These are phyloP conservation scores for Melanopsichium pennsylvanicum DNA, from an alignment of 1,284 basidiomycete genomes.

Conservation along the genomic window DNA sequence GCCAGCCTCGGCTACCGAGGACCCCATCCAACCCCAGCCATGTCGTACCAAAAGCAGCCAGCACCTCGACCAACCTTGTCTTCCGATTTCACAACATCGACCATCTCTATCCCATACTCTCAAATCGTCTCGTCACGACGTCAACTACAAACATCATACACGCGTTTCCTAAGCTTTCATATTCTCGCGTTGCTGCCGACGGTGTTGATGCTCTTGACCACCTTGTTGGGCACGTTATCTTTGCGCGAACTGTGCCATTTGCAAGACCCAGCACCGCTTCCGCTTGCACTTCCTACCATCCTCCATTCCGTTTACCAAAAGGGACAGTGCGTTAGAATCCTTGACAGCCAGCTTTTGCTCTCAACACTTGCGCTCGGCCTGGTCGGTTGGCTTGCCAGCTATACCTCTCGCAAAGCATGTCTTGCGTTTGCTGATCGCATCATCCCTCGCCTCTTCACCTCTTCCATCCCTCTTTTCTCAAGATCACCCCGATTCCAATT, in stretches of 20 bases:
- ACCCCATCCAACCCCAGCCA: conserved; percentile 5
- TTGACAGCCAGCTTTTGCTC: conserved; percentile 28
- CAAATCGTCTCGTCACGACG: conserved; percentile 10
- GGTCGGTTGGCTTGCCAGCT: conserved; percentile 39
- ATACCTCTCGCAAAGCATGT: conserved; percentile 37
- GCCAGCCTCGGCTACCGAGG: no score
- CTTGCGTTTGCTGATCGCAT: conserved; percentile 34
- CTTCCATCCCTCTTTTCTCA: conserved; percentile 16
- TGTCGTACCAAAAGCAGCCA: background rate
- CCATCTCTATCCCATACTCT: conserved; percentile 19
- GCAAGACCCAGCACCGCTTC: conserved; percentile 1
- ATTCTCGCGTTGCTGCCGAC: conserved; percentile 25
- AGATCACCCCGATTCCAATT: conserved; percentile 25
- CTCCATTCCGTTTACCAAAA: conserved; percentile 22
- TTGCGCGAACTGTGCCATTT: conserved; percentile 35
- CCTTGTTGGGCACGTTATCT: conserved; percentile 16
- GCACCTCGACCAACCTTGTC: background rate
- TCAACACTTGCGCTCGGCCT: conserved; percentile 30
- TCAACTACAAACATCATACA: conserved; percentile 23
- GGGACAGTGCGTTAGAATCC: conserved; percentile 29
- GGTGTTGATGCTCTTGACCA: conserved; percentile 8
- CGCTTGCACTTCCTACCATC: background rate
- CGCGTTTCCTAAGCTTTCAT: conserved; percentile 24
- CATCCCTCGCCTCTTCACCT: conserved; percentile 26
- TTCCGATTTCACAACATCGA: conserved; percentile 15